phyloP scores from a whole-genome alignment of 192 early-diverging fungal species.

The Diversispora epigaea region DNA sequence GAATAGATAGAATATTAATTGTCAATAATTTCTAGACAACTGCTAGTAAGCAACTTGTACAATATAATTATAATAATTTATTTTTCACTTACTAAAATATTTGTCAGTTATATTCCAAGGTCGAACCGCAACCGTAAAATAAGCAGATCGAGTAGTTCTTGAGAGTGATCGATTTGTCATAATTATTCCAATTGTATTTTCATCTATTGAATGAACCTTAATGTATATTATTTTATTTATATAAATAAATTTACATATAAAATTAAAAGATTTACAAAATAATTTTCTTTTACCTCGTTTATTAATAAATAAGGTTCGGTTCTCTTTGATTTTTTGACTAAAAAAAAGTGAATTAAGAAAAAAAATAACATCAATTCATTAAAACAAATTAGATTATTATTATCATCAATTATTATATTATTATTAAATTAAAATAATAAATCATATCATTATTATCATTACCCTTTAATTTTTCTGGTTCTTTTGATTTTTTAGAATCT shows the following conservation, averaged over 20 bases:
- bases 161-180: background rate
- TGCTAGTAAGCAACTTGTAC: no score
- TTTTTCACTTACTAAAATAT: slow-evolving; percentile 6
- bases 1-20: background rate
- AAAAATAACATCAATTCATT: no score
- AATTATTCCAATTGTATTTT: background rate
- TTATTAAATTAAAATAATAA: no score
- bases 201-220: slow-evolving; percentile 1
- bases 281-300: background rate
- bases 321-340: background rate
- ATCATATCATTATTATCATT: no score
- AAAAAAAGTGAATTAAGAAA: no score
- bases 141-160: background rate
- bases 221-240: background rate
- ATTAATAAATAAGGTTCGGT: background rate
- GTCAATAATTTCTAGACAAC: no score
- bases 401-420: no score
- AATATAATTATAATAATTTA: background rate
- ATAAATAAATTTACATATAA: background rate
- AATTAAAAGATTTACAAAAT: background rate
- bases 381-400: no score
- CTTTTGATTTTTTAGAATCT: no score
- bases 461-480: no score
- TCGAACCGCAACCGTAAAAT: background rate
- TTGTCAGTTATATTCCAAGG: slow-evolving; percentile 3